Evolutionary conservation across 2,329 filamentous ascomycete species (phyloP), one percentile per base, ranked within the genome.

Genomic region (Epichloe bromicola): DNA sequence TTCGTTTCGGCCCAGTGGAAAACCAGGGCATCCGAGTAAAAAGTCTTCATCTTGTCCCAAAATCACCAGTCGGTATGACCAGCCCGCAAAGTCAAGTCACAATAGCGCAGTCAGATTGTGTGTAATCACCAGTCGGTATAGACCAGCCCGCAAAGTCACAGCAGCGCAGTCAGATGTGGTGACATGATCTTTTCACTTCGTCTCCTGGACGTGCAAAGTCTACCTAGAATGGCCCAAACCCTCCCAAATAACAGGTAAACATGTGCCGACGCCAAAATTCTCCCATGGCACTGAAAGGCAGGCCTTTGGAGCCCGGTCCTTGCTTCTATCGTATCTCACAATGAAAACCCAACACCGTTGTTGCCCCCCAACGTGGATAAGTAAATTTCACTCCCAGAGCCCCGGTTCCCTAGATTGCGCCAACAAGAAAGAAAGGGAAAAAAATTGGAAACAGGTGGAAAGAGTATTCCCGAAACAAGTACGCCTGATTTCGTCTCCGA

Each of bases 131-230:
- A 26, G 26, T 26, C n/a, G n/a, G n/a, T n/a, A n/a, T n/a, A n/a
- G n/a, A n/a, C n/a, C n/a, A n/a, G n/a, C n/a, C n/a, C n/a, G n/a
- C n/a, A 26, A 26, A 26, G 26, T 8, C 23, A 26, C 26, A 30
- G 2, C 11, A 1, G 26, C 11, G 8, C 26, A 30, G 6, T 40
- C n/a, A 11, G 41, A 26, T n/a, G n/a, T 26, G 34, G 46, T 14
- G 17, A 12, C 38, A 49, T 33, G n/a, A 19, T 41, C 17, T 30
- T 20, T 49, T 26, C 34, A 43, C 19, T 44, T 44, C 48, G 48
- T 49, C 48, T 49, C 40, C 48, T 38, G 40, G 48, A 49, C 40
- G 48, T 3, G 48, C 30, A 45, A 45, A 44, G 26, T 49, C 23
- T 49, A n/a, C 1, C 37, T 30, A n/a, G 19, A 41, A 40, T 40